Percentiles rank a stretch among this genome's conserved stretches.
Evolutionary conservation across 1,284 basidiomycete species (phyloP).

Genomic region (Rhodofomes roseus): DNA sequence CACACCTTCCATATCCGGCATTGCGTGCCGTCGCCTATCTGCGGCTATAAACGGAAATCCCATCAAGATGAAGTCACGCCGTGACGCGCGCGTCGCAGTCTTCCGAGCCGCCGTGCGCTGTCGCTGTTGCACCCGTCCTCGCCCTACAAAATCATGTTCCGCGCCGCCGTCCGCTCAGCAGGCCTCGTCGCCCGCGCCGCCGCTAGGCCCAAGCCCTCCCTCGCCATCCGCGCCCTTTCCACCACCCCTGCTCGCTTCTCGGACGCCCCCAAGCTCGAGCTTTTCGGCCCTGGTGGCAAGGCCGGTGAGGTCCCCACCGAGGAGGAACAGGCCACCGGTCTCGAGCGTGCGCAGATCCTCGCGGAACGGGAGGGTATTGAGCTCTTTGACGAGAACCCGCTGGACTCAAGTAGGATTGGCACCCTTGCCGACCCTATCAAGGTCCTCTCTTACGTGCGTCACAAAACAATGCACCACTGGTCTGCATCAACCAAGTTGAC

Average conservation of each 20-base stretch:
- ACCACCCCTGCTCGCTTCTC: conserved; percentile 48
- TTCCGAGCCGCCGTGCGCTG: conserved; percentile 4
- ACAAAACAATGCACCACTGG: background rate
- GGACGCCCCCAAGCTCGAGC: conserved; percentile 54
- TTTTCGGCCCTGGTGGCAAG: conserved; percentile 75
- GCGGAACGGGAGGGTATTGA: conserved; percentile 87
- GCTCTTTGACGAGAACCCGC: conserved; percentile 87
- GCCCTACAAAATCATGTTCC: conserved; percentile 37
- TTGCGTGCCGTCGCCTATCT: conserved; percentile 9
- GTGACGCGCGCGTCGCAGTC: conserved; percentile 6
- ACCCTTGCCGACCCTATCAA: conserved; percentile 87
- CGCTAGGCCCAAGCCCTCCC: conserved; percentile 18
- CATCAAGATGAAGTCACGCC: background rate
- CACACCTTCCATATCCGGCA: conserved; percentile 12
- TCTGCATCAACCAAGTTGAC: background rate
- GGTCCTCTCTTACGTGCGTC: conserved; percentile 81
- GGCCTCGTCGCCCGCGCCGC: conserved; percentile 24
- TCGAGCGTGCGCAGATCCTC: conserved; percentile 92
- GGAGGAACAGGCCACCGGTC: conserved; percentile 91
- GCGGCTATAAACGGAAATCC: background rate
- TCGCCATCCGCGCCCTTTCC: conserved; percentile 51
- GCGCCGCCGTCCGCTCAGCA: conserved; percentile 39
- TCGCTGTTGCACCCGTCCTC: conserved; percentile 7
- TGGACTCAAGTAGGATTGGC: conserved; percentile 85
- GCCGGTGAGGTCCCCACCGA: conserved; percentile 80